A percentile compares a stretch with the other conserved stretches of the same genome.
Conservation (phyloP, 805 yeast species). For the Spathaspora gorwiae region DNA sequence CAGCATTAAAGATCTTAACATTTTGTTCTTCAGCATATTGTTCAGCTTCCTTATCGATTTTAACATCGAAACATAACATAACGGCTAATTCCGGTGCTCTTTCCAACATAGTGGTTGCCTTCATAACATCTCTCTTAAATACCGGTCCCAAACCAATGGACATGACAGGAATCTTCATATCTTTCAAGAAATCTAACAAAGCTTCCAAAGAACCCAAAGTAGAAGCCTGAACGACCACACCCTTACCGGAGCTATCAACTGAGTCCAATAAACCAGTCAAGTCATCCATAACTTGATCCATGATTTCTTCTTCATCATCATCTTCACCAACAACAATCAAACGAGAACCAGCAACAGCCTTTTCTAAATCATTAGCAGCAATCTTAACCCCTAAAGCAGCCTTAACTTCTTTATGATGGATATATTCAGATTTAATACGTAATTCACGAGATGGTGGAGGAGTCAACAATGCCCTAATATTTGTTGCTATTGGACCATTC, state of each 20-base stretch:
- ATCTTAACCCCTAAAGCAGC: constrained; percentile 99
- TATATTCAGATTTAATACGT: constrained; percentile 93
- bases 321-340: constrained; percentile 92
- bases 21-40: constrained; percentile 95
- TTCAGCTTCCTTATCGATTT: constrained; percentile 96
- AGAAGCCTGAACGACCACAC: constrained; percentile 98
- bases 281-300: constrained; percentile 99
- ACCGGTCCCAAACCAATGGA: constrained; percentile 98
- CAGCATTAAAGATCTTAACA: constrained; percentile 89
- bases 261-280: constrained; percentile 90
- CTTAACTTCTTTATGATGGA: constrained; percentile 95
- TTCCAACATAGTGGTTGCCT: constrained; percentile 94
- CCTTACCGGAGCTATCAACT: constrained; percentile 91
- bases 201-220: constrained; percentile 98
- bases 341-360: constrained; percentile 98
- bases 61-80: constrained; percentile 98
- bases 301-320: constrained; percentile 94
- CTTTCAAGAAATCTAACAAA: constrained; percentile 90
- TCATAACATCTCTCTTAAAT: constrained; percentile 96
- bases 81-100: constrained; percentile 93
- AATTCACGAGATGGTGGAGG: constrained; percentile 97
- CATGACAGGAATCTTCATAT: constrained; percentile 99
- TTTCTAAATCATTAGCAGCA: constrained; percentile 95
- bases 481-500: constrained; percentile 97
- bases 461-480: constrained; percentile 89